phyloP scores from a whole-genome alignment of 1,284 basidiomycete species.

The Peniophora sp. region DNA sequence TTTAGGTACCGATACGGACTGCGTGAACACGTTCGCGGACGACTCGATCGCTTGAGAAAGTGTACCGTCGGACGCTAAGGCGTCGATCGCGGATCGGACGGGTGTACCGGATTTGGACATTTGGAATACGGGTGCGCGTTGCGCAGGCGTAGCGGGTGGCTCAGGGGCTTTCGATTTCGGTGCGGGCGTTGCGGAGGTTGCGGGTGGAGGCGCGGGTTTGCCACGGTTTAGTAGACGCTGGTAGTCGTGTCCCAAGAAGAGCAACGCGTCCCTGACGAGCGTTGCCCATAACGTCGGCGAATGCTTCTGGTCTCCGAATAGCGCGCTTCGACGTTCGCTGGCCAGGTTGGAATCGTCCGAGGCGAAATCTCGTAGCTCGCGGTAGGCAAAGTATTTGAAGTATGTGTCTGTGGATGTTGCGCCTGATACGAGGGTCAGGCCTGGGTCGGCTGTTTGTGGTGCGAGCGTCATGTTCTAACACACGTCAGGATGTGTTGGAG shows the following conservation, averaged over 20 bases:
- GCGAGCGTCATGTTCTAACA: constrained; percentile 35
- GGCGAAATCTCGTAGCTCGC: constrained; percentile 41
- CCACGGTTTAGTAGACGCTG: constrained; percentile 49
- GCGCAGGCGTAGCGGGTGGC: constrained; percentile 28
- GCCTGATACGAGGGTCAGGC: constrained; percentile 51
- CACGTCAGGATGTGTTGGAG: constrained; percentile 25
- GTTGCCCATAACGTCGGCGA: constrained; percentile 57
- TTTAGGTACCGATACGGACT: neutral
- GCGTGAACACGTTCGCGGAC: constrained; percentile 23
- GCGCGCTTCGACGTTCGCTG: constrained; percentile 35
- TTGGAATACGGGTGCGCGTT: constrained; percentile 44
- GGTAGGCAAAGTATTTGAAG: constrained; percentile 51
- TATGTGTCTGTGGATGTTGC: constrained; percentile 38
- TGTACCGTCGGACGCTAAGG: constrained; percentile 49
- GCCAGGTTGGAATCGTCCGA: constrained; percentile 31
- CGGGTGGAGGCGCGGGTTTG: constrained; percentile 22
- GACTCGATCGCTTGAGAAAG: constrained; percentile 40
- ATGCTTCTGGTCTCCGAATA: constrained; percentile 68
- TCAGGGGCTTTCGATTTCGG: constrained; percentile 13
- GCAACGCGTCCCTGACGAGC: constrained; percentile 49
- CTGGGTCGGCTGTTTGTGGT: constrained; percentile 35
- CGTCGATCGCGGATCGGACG: constrained; percentile 40
- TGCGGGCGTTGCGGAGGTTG: constrained; percentile 17
- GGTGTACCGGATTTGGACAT: constrained; percentile 30
- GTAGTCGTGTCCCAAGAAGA: constrained; percentile 59